phyloP scores from a whole-genome alignment of 768 basidiomycete genomes.

The Tephrocybe sp. region DNA sequence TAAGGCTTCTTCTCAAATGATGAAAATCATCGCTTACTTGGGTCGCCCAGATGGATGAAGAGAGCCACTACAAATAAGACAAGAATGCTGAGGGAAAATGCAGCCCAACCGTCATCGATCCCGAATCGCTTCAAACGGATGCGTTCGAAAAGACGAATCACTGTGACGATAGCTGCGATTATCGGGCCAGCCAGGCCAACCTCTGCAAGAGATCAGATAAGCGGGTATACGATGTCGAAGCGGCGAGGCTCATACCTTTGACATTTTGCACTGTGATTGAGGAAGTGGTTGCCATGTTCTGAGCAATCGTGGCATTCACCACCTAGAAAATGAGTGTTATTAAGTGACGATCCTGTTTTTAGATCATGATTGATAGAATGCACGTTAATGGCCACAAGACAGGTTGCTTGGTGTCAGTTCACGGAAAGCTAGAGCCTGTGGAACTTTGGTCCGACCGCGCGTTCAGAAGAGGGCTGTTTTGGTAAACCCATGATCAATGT shows the following conservation, averaged over 20 bases:
- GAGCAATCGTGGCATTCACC: background rate
- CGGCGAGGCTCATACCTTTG: background rate
- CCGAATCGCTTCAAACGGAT: conserved; percentile 16
- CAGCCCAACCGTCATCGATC: conserved; percentile 23
- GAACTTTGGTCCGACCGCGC: background rate
- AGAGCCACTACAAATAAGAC: conserved; percentile 19
- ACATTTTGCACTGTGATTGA: background rate
- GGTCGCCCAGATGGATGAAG: conserved; percentile 21
- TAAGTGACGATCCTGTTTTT: background rate
- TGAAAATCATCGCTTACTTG: conserved; percentile 12
- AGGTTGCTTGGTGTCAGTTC: background rate
- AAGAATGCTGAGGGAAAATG: conserved; percentile 18
- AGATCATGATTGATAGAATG: background rate
- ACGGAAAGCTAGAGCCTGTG: background rate
- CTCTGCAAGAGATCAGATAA: too few species aligned
- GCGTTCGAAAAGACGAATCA: conserved; percentile 19
- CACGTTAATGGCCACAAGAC: background rate
- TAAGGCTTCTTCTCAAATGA: background rate
- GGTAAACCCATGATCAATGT: background rate
- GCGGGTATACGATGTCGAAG: background rate
- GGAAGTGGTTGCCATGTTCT: background rate
- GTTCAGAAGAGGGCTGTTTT: background rate
- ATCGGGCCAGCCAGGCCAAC: conserved; percentile 9
- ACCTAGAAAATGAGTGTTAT: background rate
- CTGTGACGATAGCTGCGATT: conserved; percentile 19